Conservation (phyloP, 495 filamentous ascomycete species). For the Chaetomidium leptoderma region DNA sequence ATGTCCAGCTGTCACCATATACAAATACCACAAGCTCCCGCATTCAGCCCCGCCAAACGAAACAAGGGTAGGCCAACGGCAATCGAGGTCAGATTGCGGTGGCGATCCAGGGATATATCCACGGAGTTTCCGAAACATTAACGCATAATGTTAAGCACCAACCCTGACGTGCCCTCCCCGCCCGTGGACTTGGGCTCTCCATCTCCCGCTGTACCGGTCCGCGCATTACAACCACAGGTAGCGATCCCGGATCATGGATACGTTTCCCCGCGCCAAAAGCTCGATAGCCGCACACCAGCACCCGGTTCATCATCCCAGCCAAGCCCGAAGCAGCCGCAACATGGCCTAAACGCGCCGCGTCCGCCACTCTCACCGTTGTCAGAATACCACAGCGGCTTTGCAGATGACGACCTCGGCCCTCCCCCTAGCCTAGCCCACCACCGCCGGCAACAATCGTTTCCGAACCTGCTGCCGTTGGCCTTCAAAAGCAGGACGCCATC, state of each 20-base stretch:
- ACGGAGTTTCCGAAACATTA: slow-evolving; percentile 36
- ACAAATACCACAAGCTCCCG: neutral
- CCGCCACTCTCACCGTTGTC: slow-evolving; percentile 29
- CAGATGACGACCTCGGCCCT: slow-evolving; percentile 29
- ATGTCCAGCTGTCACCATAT: slow-evolving; percentile 2
- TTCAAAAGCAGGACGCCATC: slow-evolving; percentile 33
- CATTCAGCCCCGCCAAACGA: slow-evolving; percentile 8
- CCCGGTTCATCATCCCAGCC: slow-evolving; percentile 14
- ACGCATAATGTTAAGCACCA: slow-evolving; percentile 43
- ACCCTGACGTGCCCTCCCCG: slow-evolving; percentile 26
- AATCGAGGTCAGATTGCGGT: slow-evolving; percentile 5
- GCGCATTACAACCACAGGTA: slow-evolving; percentile 22
- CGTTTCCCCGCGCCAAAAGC: slow-evolving; percentile 21
- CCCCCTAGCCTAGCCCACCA: slow-evolving; percentile 27
- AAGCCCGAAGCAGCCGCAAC: slow-evolving; percentile 11
- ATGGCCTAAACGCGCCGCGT: slow-evolving; percentile 19
- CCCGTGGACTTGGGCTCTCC: slow-evolving; percentile 17
- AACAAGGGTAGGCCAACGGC: neutral
- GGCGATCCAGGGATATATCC: slow-evolving; percentile 24
- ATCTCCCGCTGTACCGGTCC: slow-evolving; percentile 13
- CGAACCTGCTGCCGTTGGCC: slow-evolving; percentile 34
- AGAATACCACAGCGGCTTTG: slow-evolving; percentile 37
- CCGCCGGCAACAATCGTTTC: slow-evolving; percentile 43
- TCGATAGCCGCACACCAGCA: slow-evolving; percentile 24
- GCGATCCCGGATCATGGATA: slow-evolving; percentile 21